Conservation (phyloP, 495 filamentous ascomycete genomes). For the Corynascus novoguineensis region DNA sequence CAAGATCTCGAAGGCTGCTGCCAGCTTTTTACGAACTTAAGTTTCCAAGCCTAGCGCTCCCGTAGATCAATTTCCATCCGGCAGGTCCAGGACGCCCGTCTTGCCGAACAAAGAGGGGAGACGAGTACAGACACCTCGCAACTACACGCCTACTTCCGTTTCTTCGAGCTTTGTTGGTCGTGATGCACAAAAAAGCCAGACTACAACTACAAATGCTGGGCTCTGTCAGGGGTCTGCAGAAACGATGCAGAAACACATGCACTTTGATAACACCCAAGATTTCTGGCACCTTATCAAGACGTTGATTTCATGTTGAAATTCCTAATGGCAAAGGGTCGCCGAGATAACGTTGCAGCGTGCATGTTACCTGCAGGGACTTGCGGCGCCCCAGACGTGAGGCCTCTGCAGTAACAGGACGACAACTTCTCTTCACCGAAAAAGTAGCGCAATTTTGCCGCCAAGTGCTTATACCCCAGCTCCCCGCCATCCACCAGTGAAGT, state of each 20-base stretch:
- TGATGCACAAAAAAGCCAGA: slow-evolving; percentile 10
- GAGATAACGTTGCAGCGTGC: slow-evolving; percentile 24
- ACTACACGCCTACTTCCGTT: neutral
- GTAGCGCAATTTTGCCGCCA: neutral
- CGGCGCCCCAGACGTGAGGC: neutral
- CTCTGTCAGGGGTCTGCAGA: neutral
- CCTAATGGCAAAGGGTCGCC: slow-evolving; percentile 33
- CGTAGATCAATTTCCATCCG: neutral
- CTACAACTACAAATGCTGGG: too few relatives aligned
- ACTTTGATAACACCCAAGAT: slow-evolving; percentile 18
- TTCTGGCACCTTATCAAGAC: slow-evolving; percentile 29
- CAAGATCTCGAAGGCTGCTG: neutral
- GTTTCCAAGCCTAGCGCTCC: neutral
- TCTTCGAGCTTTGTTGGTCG: neutral
- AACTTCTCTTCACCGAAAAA: neutral
- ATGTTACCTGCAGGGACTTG: slow-evolving; percentile 19
- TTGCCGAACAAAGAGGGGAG: neutral
- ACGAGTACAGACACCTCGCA: neutral
- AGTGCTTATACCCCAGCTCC: neutral
- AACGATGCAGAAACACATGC: slow-evolving; percentile 15
- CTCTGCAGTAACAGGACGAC: slow-evolving; percentile 14
- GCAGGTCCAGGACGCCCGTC: neutral
- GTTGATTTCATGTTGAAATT: slow-evolving; percentile 32
- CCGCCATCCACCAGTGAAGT: neutral
- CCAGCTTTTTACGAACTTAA: neutral